Evolutionary conservation across 352 stramenopile genomes (phyloP), one percentile per base, ranked within the genome.

Genomic region (Phytophthora ramorum): DNA sequence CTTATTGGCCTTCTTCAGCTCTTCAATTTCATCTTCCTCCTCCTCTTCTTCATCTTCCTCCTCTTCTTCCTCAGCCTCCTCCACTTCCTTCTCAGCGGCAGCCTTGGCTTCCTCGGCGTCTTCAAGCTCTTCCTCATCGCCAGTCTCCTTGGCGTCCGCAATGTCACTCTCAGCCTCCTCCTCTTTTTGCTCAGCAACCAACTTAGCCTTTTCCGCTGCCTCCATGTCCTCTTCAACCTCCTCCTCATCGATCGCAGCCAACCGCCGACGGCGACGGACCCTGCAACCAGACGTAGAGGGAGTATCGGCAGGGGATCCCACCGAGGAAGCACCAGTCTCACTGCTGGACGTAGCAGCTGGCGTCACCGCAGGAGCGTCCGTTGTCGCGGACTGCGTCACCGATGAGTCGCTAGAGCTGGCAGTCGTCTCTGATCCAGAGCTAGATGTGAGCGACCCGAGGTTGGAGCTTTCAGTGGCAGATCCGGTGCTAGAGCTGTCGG

Each of bases 191-290:
- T 75, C 19, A n/a, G 69, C 64, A 2, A 35, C 57, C 9, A 46
- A 38, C 32, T 73, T 57, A 4, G 53, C 58, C 47, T 70, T 67
- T n/a, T 73, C 24, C 10, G 62, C 60, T 34, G 49, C 37, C 14
- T 78, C 51, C 48, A 75, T 63, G 20, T 77, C 69, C 4, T 73
- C 44, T 35, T 78, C 64, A 34, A 80, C 45, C 17, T 69, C 48
- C 3, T 63, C 58, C 56, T 77, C 59, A n/a, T 60, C 52, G 22
- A 69, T 58, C 4, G 28, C n/a, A 17, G 58, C 30, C 34, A 76
- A 44, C 5, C 72, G 68, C 13, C 68, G 63, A 46, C 59, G 55
- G 17, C 43, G 53, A 22, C 63, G 68, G 7, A 62, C 58, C 30
- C 51, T 72, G 56, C 68, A 71, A n/a, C 58, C 69, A 58, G 64